Base-by-base conservation (phyloP, 352 stramenopile genomes). In the Pythium phragmiticola region DNA sequence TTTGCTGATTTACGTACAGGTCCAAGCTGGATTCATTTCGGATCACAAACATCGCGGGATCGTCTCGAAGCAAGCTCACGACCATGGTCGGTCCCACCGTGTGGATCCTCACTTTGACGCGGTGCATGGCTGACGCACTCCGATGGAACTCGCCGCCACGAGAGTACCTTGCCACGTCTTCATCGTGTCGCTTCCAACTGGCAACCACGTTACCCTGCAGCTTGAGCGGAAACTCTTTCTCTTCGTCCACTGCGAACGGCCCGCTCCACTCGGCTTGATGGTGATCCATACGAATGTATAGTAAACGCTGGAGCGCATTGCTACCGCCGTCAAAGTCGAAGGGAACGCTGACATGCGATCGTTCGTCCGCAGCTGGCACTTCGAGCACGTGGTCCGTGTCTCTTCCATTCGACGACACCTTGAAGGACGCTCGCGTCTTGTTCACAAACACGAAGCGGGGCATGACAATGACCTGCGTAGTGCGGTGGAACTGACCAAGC, bases 371-470 rank as follows among this genome's bases (percentile, higher is more conserved):
- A 11, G 52, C 43, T 17, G 73, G 70, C 1, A 95, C 60, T 57
- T 94, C 84, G 23, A 93, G 65, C 8, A 90, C 73, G 45, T 83
- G 75, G 41, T 91, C 77, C 16, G 66, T 87, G 26, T 84, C 82
- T 48, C 73, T 76, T 34, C 71, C 81, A 50, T 89, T 77, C 33
- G 88, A 78, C 2, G 83, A 90, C 13, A 96, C 62, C 43, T 91
- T 90, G 64, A 96, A 94, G 36, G 78, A 71, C 1, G 78, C 69
- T 12, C 76, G 65, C 12, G 84, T 93, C 53, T 92, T 89, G 73
- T 96, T 96, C 21, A 96, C 86, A 54, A 96, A 90, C 13, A 94
- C 81, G 43, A 94, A 94, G 16, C 87, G 86, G 13, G 87, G 85
- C 33, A 87, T 93, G 7, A 96, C 77, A 56, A 92, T 81, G 8